Conservation (phyloP, 2,329 filamentous ascomycete species). For the Alternaria arborescens region DNA sequence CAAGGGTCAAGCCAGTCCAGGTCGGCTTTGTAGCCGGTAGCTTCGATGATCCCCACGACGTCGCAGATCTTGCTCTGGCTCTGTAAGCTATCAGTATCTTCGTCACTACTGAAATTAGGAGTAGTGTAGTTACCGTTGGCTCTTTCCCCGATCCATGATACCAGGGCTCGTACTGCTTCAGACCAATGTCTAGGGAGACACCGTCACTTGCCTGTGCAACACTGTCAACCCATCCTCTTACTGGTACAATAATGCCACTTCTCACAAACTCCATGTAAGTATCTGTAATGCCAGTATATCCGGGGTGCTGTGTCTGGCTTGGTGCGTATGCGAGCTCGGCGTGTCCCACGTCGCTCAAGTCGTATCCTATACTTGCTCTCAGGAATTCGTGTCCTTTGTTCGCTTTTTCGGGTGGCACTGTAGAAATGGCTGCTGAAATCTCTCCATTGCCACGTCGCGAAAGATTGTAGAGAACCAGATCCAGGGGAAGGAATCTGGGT, state of each 20-base stretch:
- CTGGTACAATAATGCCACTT: constrained; percentile 59
- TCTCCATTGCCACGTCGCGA: constrained; percentile 65
- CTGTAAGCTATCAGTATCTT: constrained; percentile 18
- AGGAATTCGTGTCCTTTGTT: constrained; percentile 62
- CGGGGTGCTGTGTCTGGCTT: constrained; percentile 60
- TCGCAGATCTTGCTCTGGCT: constrained; percentile 16
- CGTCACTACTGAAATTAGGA: not conserved
- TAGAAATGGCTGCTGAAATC: constrained; percentile 70
- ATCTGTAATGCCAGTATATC: constrained; percentile 74
- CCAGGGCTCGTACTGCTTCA: constrained; percentile 29
- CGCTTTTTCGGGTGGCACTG: constrained; percentile 68
- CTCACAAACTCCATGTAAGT: constrained; percentile 78
- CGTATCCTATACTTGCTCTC: constrained; percentile 53
- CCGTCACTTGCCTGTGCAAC: constrained; percentile 23
- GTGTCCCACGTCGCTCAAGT: constrained; percentile 54
- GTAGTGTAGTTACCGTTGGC: constrained; percentile 9
- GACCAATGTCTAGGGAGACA: constrained; percentile 9
- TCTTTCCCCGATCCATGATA: constrained; percentile 3
- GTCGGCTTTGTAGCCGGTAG: constrained; percentile 75
- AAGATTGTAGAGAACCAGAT: constrained; percentile 76
- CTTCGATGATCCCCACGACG: constrained; percentile 70
- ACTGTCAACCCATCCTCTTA: constrained; percentile 47
- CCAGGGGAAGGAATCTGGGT: constrained; percentile 73
- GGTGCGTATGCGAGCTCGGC: constrained; percentile 52
- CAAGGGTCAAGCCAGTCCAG: constrained; percentile 69